Evolutionary conservation across 345 rosid species (phyloP), one percentile per base, ranked within the genome.

Genomic region (Kandelia obovata): DNA sequence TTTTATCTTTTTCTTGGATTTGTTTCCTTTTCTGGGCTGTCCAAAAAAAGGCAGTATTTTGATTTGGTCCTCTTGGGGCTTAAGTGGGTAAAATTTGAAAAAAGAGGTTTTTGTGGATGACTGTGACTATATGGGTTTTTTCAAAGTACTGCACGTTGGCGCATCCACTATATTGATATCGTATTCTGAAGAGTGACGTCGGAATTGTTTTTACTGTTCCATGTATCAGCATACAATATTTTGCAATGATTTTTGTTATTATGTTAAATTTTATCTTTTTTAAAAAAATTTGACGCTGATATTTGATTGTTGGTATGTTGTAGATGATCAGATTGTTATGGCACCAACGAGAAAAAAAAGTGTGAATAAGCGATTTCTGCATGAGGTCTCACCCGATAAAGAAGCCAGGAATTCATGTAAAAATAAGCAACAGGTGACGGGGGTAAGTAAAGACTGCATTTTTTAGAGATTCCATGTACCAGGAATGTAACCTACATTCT

Each of bases 321-420:
- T 77, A 83, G 74, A 66, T 62, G 78, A 80, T 58, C 56, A 60
- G 47, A 58, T 65, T 63, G 28, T 74, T 62, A 94, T 91, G 98
- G 88, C 95, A 5, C 97, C 98, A 8, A 28, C 85, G 5, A 88
- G 85, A 75, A 94, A 94, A 80, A 91, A 87, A 75, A 89, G 89
- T 77, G 86, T 84, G 58, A 88, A 84, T 77, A 91, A 85, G 79
- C 90, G 92, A 58, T 84, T 82, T 74, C 76, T 85, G 8, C 80
- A 81, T 77, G 98, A 93, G 75, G 73, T 73, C 25, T 88, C 92
- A 15, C 92, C 94, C 20, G 86, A 77, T 35, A 91, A 87, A 71
- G 88, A 83, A 73, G 81, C 58, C 28, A 79, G 82, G 43, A 87
- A 66, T 65, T 83, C 94, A 27, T 85, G 75, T 67, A 91, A 80